Base-by-base conservation (phyloP, 768 basidiomycete genomes). In the Trametopsis cervina region DNA sequence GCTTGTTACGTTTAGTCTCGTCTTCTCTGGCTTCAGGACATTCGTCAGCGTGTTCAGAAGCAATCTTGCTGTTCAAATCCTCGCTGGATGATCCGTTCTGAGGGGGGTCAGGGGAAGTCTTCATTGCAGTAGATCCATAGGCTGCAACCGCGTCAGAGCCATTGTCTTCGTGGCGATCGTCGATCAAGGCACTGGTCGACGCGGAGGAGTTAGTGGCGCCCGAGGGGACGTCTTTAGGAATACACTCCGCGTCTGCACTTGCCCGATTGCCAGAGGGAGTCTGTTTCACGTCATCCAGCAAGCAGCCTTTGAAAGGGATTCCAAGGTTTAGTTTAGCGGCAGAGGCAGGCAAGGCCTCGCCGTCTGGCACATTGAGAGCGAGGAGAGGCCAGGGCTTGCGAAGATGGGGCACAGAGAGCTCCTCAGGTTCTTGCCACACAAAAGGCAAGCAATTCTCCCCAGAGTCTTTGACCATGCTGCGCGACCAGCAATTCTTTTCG, bases 401-500 rank as follows among this genome's bases (percentile, higher is more conserved):
- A 33, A 15, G 9, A 33, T 33, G 29, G 15, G 29, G 29, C 15
- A 33, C 29, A 33, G 29, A 33, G 29, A 7, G 9, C 29, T 33
- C 9, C 7, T 33, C 29, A 7, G 29, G 7, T 33, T 7, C 7
- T 33, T 33, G 7, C 29, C 29, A 33, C 15, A 15, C 29, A 33
- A 7, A 7, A 7, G 7, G 9, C 9, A 15, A 33, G 29, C 17
- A 61, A 40, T 58, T 55, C 46, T 66, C 64, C 7, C 60, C 62
- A 38, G 53, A 55, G 38, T 58, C 61, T 29, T 59, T 48, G 40
- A 69, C 53, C 64, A 67, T 67, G 50, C 62, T 66, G 38, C 63
- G 58, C 18, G 65, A 63, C 59, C 61, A 69, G 40, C 57, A 50
- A 25, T 62, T 59, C 22, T 17, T 33, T 15, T 33, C 29, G 29